Evolutionary conservation across 108 stramenopile genomes (phyloP), one percentile per base, ranked within the genome.

Genomic region (Skeletonema marinoi): DNA sequence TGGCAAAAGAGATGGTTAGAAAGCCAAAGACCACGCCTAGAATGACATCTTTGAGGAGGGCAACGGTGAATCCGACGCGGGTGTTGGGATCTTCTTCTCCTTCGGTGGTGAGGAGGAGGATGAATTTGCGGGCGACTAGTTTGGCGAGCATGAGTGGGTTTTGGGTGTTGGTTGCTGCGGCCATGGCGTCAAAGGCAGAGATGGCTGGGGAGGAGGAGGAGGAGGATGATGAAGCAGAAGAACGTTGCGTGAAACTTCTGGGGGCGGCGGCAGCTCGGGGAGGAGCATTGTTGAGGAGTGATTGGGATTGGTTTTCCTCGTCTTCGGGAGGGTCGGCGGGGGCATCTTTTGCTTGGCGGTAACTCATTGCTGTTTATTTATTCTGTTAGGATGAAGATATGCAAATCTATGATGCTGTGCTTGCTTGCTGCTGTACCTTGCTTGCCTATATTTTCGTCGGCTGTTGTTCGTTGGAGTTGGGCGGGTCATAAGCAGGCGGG

Each of bases 41-140:
- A 19, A 76, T 16, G 60, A 75, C 46, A 39, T 82, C 81, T 30
- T 75, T 75, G 31, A 76, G 48, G 6, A 82, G 44, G 50, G 54
- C 42, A 13, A 71, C 21, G 41, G 48, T 32, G 6, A 11, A 41
- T 16, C 65, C 71, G 10, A 31, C 2, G 7, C 6, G 8, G 36
- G 38, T 32, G 54, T 11, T 29, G 25, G 29, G 30, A 11, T 58
- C 33, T 4, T 46, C 33, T 3, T 56, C 13, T 21, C 70, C 44
- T 0, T 69, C 67, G 61, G n/a, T 21, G 60, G 11, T 16, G 1
- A 36, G 35, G 39, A 75, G 56, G 36, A 41, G 58, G 32, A 59
- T 13, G 6, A 70, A 9, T 60, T 70, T 80, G 38, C 64, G 72
- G 0, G 36, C 6, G 12, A 78, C 48, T 39, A 78, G 8, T 16